These are phyloP conservation scores for Cercis canadensis DNA, from an alignment of 306 rosid species.

Conservation along the genomic window DNA sequence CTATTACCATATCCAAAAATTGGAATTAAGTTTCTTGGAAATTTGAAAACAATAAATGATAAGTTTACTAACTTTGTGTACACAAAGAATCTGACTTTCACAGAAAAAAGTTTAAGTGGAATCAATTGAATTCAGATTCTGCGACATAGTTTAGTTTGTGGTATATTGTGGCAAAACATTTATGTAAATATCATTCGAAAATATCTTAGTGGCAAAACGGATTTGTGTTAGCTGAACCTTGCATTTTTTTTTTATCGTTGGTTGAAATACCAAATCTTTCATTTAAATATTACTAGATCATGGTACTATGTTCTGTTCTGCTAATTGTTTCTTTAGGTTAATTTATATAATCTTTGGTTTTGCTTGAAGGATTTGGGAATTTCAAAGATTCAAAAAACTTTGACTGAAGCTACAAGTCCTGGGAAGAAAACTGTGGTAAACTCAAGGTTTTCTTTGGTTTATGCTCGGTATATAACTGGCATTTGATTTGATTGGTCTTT, in stretches of 20 bases:
- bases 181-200: no score
- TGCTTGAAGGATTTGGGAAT: slow-evolving; percentile 68
- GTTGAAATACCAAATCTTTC: not conserved
- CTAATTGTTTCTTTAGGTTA: not conserved
- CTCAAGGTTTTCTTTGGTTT: slow-evolving; percentile 15
- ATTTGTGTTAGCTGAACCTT: not conserved
- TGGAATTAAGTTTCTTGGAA: no score
- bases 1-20: no score
- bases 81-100: no score
- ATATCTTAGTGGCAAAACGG: no score
- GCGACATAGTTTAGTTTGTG: no score
- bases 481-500: not conserved
- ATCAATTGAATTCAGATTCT: no score
- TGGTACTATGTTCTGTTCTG: slow-evolving; percentile 6
- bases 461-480: not conserved
- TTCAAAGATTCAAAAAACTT: slow-evolving; percentile 53
- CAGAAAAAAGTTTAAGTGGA: no score
- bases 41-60: no score
- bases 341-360: slow-evolving; percentile 2
- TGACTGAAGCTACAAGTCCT: slow-evolving; percentile 49
- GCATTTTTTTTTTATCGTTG: not conserved
- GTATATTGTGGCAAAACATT: no score
- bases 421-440: slow-evolving; percentile 59
- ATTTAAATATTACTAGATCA: not conserved
- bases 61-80: no score